Evolutionary conservation across 225 moss, liverwort and hornwort species (phyloP), one percentile per base, ranked within the genome.

Genomic region (Anthoceros angustus): DNA sequence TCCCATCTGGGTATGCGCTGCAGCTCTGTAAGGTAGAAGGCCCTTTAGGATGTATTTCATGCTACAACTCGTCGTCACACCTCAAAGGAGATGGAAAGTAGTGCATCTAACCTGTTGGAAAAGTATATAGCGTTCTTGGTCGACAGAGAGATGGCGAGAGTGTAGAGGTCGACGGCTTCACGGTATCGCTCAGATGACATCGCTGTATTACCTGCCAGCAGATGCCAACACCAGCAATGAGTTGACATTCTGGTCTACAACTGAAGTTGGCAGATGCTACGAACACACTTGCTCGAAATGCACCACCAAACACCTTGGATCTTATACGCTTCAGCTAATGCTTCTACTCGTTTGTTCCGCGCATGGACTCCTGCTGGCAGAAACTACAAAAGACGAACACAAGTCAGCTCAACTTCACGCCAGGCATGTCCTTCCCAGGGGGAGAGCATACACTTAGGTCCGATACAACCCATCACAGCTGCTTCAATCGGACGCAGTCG

Each of bases 291-390:
- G 32, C 0, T 38, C 12, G 25, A 49, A 41, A 66, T 43, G 25
- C 61, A 41, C 39, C 9, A 63, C 41, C 24, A 68, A 8, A 3
- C 65, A 82, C 81, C 84, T 75, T 82, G 84, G 21, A 70, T 73
- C 74, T 85, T 85, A 63, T 79, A 85, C n/a, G 81, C 84, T 70
- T 85, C 84, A n/a, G 79, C 82, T 62, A 85, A 77, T 43, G 69
- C 82, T 39, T 80, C 66, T 9, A 77, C 73, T 12, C 77, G 79
- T 41, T 75, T 73, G 25, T 77, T 61, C 38, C 74, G 74, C 7
- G 39, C 72, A 69, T 64, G 41, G 67, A 69, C 70, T 71, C 71
- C 66, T 41, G 24, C 70, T 12, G 80, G 65, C 25, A 43, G 62
- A 8, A 25, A 9, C 4, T 43, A 23, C 25, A 66, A 50, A 50